Conservation (phyloP, 495 filamentous ascomycete genomes). For the Penicillium nucicola region DNA sequence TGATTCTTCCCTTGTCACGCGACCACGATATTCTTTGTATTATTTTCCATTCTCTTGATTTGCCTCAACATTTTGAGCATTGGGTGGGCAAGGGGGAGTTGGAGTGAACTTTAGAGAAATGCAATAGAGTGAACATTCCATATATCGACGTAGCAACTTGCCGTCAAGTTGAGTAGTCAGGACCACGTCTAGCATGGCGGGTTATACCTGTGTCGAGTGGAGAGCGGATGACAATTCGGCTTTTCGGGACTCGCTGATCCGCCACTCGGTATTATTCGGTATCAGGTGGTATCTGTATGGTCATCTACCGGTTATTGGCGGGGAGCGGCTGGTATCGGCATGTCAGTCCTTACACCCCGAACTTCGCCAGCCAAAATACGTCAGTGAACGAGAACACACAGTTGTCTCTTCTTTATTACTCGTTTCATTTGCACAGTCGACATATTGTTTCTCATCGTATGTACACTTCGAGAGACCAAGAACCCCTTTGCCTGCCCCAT, state of each 20-base stretch:
- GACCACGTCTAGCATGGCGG: too few relatives aligned
- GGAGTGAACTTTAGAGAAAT: slow-evolving; percentile 5
- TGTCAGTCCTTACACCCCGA: slow-evolving; percentile 30
- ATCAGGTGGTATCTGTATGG: slow-evolving; percentile 12
- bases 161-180: too few relatives aligned
- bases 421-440: slow-evolving; percentile 1
- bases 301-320: slow-evolving; percentile 18
- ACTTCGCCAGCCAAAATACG: slow-evolving; percentile 20
- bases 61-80: slow-evolving; percentile 23
- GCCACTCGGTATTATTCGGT: slow-evolving; percentile 10
- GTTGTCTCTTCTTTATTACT: slow-evolving; percentile 7
- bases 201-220: too few relatives aligned
- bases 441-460: neutral
- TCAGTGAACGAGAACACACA: slow-evolving; percentile 13
- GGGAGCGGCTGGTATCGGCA: slow-evolving; percentile 36
- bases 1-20: slow-evolving; percentile 5
- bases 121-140: slow-evolving; percentile 6
- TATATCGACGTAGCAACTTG: too few relatives aligned
- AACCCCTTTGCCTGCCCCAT: neutral
- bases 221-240: slow-evolving; percentile 20
- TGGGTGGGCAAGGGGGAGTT: slow-evolving; percentile 12
- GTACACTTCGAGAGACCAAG: too few relatives aligned
- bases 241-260: slow-evolving; percentile 15
- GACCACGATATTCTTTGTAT: slow-evolving; percentile 13
- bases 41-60: neutral